Percentiles rank a stretch among this genome's conserved stretches.
Evolutionary conservation across 139 green algal species (phyloP).

Genomic region (Chlamydomonas sp.): DNA sequence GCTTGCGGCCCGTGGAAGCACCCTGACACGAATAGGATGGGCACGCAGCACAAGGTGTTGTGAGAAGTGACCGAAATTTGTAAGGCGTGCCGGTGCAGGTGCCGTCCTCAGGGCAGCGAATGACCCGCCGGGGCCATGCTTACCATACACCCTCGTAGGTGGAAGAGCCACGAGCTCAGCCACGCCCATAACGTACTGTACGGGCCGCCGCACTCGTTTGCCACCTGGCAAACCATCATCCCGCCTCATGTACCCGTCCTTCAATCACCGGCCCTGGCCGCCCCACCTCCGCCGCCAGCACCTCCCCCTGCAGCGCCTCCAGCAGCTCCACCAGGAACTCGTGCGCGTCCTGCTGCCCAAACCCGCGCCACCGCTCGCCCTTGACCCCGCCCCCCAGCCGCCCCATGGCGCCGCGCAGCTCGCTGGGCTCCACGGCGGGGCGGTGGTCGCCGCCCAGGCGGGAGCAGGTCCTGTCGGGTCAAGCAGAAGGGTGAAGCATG

Average conservation of each 20-base stretch:
- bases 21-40: not conserved
- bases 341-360: slow-evolving; percentile 77
- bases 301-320: slow-evolving; percentile 70
- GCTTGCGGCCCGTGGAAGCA: not conserved
- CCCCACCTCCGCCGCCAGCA: slow-evolving; percentile 57
- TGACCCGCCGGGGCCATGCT: not conserved
- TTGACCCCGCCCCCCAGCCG: not conserved
- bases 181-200: not conserved
- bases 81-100: not conserved
- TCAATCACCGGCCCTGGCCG: not conserved
- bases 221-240: too few relatives aligned
- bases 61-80: not conserved
- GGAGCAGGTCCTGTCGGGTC: not conserved
- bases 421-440: slow-evolving; percentile 44
- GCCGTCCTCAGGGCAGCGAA: not conserved
- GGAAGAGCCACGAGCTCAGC: not conserved
- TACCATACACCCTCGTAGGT: not conserved
- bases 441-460: not conserved
- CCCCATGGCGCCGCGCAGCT: slow-evolving; percentile 60
- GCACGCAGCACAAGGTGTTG: too few relatives aligned
- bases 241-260: not conserved
- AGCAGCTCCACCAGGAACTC: slow-evolving; percentile 78
- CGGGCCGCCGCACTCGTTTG: not conserved
- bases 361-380: slow-evolving; percentile 50
- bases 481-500: too few relatives aligned